Evolutionary conservation across 2,329 filamentous ascomycete genomes (phyloP).

Genomic region (Pseudogymnoascus sp.): DNA sequence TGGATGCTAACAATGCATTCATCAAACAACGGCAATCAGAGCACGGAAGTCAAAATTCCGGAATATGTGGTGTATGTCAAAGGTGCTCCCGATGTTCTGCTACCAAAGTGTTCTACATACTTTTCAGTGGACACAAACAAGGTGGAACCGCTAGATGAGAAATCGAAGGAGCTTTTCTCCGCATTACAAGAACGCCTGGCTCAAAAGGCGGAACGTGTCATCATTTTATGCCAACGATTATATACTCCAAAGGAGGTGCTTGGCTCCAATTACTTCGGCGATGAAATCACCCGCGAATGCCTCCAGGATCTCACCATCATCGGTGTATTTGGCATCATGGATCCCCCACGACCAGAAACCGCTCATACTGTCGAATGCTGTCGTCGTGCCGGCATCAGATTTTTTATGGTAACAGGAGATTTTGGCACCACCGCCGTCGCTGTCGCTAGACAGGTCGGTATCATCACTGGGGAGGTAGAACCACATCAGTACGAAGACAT

Average conservation of each 20-base stretch:
- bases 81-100: slow-evolving; percentile 63
- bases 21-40: slow-evolving; percentile 33
- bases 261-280: not conserved
- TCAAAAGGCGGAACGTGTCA: not conserved
- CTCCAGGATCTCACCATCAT: slow-evolving; percentile 43
- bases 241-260: slow-evolving; percentile 2
- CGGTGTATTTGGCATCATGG: slow-evolving; percentile 55
- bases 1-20: slow-evolving; percentile 59
- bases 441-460: slow-evolving; percentile 62
- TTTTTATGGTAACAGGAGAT: slow-evolving; percentile 73
- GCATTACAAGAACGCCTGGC: slow-evolving; percentile 25
- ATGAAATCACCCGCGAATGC: not conserved
- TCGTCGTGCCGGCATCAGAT: slow-evolving; percentile 58
- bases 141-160: not conserved
- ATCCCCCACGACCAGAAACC: slow-evolving; percentile 49
- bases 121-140: slow-evolving; percentile 27
- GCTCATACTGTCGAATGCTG: slow-evolving; percentile 48
- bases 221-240: not conserved
- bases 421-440: slow-evolving; percentile 66
- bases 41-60: slow-evolving; percentile 11
- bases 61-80: slow-evolving; percentile 63
- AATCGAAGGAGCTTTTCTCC: slow-evolving; percentile 23
- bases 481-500: slow-evolving; percentile 33
- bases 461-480: slow-evolving; percentile 39
- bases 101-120: slow-evolving; percentile 50